These are phyloP conservation scores for Cicer judaicum DNA, from an alignment of 306 rosid species.

Conservation along the genomic window DNA sequence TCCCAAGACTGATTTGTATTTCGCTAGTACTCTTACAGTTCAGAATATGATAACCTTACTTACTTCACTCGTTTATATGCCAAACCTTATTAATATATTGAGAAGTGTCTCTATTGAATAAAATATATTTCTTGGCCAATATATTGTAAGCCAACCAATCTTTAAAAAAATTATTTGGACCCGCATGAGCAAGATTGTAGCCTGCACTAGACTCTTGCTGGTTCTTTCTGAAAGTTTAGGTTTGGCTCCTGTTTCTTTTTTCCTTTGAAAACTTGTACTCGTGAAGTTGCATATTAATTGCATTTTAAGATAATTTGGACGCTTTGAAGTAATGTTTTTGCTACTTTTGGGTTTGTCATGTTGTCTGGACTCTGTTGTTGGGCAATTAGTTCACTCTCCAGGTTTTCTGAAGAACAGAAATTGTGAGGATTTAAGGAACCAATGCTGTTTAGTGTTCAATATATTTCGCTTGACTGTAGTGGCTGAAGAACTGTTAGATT, in stretches of 20 bases:
- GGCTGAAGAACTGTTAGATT: constrained; percentile 7
- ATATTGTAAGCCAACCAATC: neutral
- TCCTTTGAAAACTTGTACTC: neutral
- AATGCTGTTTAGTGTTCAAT: constrained; percentile 1
- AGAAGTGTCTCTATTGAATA: constrained; percentile 4
- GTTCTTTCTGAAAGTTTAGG: constrained; percentile 20
- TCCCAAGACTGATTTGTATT: constrained; percentile 1
- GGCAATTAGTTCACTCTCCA: constrained; percentile 21
- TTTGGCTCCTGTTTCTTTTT: neutral
- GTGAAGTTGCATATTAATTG: neutral
- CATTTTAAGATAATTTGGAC: constrained; percentile 22
- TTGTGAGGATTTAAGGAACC: constrained; percentile 12
- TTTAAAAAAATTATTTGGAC: neutral
- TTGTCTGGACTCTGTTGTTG: constrained; percentile 22
- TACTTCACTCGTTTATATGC: neutral
- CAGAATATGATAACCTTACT: neutral
- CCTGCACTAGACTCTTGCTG: constrained; percentile 15
- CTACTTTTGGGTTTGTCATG: neutral
- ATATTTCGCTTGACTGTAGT: constrained; percentile 24
- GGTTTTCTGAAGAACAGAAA: constrained; percentile 14
- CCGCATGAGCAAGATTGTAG: neutral
- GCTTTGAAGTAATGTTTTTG: constrained; percentile 27
- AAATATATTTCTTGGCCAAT: neutral
- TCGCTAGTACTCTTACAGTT: neutral
- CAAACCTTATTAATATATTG: neutral